Evolutionary conservation across 768 basidiomycete species (phyloP).

Genomic region (Boletus barrowsii): DNA sequence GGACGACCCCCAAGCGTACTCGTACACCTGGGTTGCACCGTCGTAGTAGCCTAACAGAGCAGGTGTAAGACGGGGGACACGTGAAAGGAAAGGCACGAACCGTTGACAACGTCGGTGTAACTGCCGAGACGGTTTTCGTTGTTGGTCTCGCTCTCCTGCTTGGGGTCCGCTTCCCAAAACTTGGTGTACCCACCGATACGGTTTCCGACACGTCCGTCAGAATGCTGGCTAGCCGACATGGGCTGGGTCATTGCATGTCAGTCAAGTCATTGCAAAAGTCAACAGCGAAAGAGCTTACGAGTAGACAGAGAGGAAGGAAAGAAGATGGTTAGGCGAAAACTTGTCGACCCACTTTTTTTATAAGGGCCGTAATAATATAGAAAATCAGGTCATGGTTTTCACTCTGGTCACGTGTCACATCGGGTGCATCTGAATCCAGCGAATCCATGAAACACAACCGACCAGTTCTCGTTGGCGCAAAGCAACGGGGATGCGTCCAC

Average conservation of each 20-base stretch:
- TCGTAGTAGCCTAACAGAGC: slow-evolving; percentile 83
- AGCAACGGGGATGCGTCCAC: no score
- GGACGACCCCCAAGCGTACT: slow-evolving; percentile 87
- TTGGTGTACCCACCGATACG: slow-evolving; percentile 84
- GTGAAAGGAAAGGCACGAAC: slow-evolving; percentile 37
- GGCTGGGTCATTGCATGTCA: background rate
- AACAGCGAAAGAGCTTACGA: background rate
- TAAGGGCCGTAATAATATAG: background rate
- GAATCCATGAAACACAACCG: no score
- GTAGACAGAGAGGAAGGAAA: background rate
- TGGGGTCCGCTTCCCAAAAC: slow-evolving; percentile 87
- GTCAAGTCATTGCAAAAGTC: background rate
- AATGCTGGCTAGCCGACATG: slow-evolving; percentile 27
- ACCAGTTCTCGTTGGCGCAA: no score
- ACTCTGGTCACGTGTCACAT: slow-evolving; percentile 5
- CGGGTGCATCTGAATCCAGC: no score
- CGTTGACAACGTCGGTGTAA: slow-evolving; percentile 94
- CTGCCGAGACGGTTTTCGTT: slow-evolving; percentile 71
- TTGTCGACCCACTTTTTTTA: slow-evolving; percentile 6
- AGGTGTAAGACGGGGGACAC: background rate
- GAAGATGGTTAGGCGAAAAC: background rate
- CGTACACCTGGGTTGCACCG: slow-evolving; percentile 92
- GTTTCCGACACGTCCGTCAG: slow-evolving; percentile 58
- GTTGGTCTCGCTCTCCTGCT: slow-evolving; percentile 61
- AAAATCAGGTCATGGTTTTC: slow-evolving; percentile 22